Conservation (phyloP, 108 stramenopile species). For the Nannochloropsis granulata region DNA sequence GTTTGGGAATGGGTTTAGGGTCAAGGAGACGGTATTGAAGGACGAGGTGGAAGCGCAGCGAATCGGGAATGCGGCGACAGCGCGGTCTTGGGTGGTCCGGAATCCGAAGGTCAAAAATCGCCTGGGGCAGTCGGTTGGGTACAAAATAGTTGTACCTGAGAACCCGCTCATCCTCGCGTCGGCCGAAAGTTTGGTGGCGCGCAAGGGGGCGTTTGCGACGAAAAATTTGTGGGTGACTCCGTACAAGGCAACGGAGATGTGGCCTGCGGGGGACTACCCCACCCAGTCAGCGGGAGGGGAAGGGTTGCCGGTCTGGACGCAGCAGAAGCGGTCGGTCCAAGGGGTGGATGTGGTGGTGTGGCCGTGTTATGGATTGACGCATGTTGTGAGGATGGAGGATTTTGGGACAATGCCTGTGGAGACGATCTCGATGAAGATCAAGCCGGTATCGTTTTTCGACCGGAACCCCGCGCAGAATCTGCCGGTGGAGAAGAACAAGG, state of each 20-base stretch:
- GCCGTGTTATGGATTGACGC: slow-evolving; percentile 48
- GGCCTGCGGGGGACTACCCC: slow-evolving; percentile 48
- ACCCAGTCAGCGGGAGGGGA: slow-evolving; percentile 34
- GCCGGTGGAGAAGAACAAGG: slow-evolving; percentile 29
- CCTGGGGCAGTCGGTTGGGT: not conserved
- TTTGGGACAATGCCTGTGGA: slow-evolving; percentile 45
- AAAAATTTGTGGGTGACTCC: slow-evolving; percentile 48
- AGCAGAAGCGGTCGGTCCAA: slow-evolving; percentile 29
- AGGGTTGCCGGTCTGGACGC: slow-evolving; percentile 43
- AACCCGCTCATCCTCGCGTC: slow-evolving; percentile 32
- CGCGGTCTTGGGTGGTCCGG: not conserved
- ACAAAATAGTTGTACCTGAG: not conserved
- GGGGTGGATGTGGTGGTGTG: slow-evolving; percentile 46
- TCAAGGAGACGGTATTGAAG: not conserved
- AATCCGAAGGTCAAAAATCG: not conserved
- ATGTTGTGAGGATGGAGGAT: slow-evolving; percentile 46
- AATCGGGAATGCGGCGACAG: not conserved
- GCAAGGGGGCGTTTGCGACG: slow-evolving; percentile 42
- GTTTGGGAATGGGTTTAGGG: not conserved
- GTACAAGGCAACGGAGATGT: slow-evolving; percentile 35
- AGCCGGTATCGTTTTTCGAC: slow-evolving; percentile 34
- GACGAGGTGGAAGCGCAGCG: not conserved
- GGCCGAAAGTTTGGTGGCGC: slow-evolving; percentile 21
- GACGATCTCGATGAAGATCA: slow-evolving; percentile 41
- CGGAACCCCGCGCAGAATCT: slow-evolving; percentile 23